phyloP scores from a whole-genome alignment of 208 protist species.

The Porcisia hertigi region DNA sequence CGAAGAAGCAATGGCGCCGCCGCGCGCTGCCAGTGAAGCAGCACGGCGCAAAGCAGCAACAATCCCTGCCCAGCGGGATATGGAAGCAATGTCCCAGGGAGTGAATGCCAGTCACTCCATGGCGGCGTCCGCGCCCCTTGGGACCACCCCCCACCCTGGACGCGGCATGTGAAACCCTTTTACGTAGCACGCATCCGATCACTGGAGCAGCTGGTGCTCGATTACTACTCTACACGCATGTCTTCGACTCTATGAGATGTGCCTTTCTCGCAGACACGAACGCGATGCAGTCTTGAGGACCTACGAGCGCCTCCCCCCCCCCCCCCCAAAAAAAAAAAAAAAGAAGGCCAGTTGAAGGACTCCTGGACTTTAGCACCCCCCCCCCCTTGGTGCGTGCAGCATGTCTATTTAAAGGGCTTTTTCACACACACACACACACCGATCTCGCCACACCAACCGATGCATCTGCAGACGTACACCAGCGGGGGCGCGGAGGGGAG shows the following conservation, averaged over 20 bases:
- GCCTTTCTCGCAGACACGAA: not conserved
- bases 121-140: not conserved
- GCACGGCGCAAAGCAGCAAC: constrained; percentile 5
- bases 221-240: constrained; percentile 2
- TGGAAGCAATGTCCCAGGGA: not conserved
- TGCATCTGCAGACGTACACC: not conserved
- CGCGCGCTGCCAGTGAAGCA: constrained; percentile 15
- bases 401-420: constrained; percentile 29
- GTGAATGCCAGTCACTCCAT: not conserved
- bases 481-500: too few species aligned
- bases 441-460: not conserved
- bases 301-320: not conserved
- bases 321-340: not conserved
- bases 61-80: not conserved
- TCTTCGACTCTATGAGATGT: constrained; percentile 1
- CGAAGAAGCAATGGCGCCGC: constrained; percentile 8
- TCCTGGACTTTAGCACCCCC: constrained; percentile 51
- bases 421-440: constrained; percentile 7
- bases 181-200: constrained; percentile 15
- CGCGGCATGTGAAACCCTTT: not conserved
- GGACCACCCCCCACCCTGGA: not conserved
- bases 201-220: constrained; percentile 22
- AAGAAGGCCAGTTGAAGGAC: not conserved
- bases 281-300: not conserved
- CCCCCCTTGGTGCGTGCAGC: constrained; percentile 28